A percentile compares a stretch with the other conserved stretches of the same genome.
Conservation (phyloP, 2,329 filamentous ascomycete species). For the Apiospora arundinis region DNA sequence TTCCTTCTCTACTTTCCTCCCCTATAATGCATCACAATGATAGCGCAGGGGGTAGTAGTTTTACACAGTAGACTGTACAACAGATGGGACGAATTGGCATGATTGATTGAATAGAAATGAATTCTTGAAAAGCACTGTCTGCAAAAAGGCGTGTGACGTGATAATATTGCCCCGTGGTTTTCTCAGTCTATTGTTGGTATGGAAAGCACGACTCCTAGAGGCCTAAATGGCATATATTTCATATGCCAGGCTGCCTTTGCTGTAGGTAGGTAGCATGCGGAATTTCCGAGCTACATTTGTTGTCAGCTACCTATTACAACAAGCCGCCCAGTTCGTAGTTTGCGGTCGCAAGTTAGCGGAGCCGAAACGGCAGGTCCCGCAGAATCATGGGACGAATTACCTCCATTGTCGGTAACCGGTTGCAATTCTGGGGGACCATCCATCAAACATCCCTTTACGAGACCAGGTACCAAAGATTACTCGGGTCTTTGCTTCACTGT, state of each 20-base stretch:
- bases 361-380: neutral
- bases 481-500: neutral
- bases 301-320: neutral
- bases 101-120: slow-evolving; percentile 24
- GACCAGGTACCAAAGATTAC: neutral
- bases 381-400: neutral
- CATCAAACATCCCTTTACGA: neutral
- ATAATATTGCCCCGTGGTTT: neutral
- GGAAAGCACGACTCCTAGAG: neutral
- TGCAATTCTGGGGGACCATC: neutral
- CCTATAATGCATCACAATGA: slow-evolving; percentile 33
- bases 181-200: neutral
- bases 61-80: slow-evolving; percentile 38
- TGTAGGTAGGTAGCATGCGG: neutral
- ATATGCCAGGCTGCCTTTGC: neutral
- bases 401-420: neutral
- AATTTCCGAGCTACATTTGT: neutral
- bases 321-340: neutral
- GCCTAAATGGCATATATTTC: neutral
- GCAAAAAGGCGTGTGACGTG: neutral
- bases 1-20: slow-evolving; percentile 25
- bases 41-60: slow-evolving; percentile 28
- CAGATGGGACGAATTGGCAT: slow-evolving; percentile 36
- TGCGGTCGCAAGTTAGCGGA: neutral
- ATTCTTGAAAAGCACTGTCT: slow-evolving; percentile 4